Evolutionary conservation across 495 filamentous ascomycete genomes (phyloP), one percentile per base, ranked within the genome.

Genomic region (Penicillium coffeae): DNA sequence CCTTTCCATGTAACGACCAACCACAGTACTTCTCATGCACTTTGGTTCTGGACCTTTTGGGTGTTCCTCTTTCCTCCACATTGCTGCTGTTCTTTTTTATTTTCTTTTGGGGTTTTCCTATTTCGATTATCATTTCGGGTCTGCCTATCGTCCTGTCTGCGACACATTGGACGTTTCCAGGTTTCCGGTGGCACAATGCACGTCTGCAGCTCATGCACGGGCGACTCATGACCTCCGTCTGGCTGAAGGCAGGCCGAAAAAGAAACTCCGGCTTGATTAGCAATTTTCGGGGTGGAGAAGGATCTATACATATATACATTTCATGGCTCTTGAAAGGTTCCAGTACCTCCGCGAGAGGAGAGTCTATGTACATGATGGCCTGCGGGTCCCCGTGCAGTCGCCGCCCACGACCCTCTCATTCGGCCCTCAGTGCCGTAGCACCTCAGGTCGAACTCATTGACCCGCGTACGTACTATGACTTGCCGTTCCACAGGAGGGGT

Each of bases 371-470:
- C 25, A 4, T 30, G 4, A 5, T 30, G 25, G 25, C 25, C 41
- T 44, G 21, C 42, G 27, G 34, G 18, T 20, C 15, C 15, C 13
- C 33, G 18, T 44, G 9, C 20, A 8, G 4, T 40, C 21, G 12
- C 35, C 18, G 13, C 25, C 19, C 21, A 14, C n/a, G n/a, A 15
- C 35, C 20, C 30, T 37, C 46, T 21, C 38, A 20, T 3, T 30
- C 51, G 38, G 32, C 42, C 15, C 36, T 34, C 15, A 42, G 40
- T 54, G 45, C 38, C 47, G 59, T 59, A 47, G 52, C 18, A 59
- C 56, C 41, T 9, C 40, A 51, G 40, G 44, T 56, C n/a, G 56
- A 56, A 50, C 52, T 54, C 37, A 56, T 59, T 62, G 59, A 50
- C 44, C 48, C 50, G 15, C 39, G 36, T 39, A 25, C 53, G 41